Base-by-base conservation (phyloP, 192 early-diverging fungal species). In the Coemansia sp. region DNA sequence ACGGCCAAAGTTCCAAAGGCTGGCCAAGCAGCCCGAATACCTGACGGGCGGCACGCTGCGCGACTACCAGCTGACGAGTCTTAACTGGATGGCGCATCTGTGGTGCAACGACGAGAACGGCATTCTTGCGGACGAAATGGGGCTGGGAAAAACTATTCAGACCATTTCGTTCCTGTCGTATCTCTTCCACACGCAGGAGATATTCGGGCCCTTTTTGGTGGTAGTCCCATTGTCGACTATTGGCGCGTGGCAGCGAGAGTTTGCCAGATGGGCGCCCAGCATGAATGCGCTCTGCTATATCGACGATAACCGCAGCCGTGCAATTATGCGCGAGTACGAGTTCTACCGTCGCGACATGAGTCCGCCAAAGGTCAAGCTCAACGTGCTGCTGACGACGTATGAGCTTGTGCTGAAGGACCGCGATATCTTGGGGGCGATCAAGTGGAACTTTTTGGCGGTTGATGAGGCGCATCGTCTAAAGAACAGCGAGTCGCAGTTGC, bases 391-490 rank as follows among this genome's bases (percentile, higher is more conserved):
- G 53, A 99, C 96, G 0, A 97, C 95, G 0, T 99, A 94, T 69
- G 97, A 99, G 78, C 80, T 98, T 62, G 90, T 97, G 47, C 86
- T 97, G 22, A 95, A 94, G 70, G 98, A 99, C 73, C 89, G 90
- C 18, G 88, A 87, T 29, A 71, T 90, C 47, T 80, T 99, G 5
- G 89, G 91, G 15, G 67, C 67, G 39, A 93, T 98, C 69, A 88
- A 89, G 47, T 99, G 98, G 98, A 89, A 89, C 34, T 96, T 92
- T 69, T 73, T 99, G 43, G 93, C 92, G 0, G 95, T 99, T 0
- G 98, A 99, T 64, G 98, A 99, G 78, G 98, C 98, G 4, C 98
- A 99, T 77, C 88, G 97, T 15, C 85, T 99, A 44, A 99, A 99
- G 73, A 99, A 98, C 75, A 86, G 88, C 30, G 91, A 93, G 65